phyloP scores from a whole-genome alignment of 768 basidiomycete genomes.

The Russula vinacea region DNA sequence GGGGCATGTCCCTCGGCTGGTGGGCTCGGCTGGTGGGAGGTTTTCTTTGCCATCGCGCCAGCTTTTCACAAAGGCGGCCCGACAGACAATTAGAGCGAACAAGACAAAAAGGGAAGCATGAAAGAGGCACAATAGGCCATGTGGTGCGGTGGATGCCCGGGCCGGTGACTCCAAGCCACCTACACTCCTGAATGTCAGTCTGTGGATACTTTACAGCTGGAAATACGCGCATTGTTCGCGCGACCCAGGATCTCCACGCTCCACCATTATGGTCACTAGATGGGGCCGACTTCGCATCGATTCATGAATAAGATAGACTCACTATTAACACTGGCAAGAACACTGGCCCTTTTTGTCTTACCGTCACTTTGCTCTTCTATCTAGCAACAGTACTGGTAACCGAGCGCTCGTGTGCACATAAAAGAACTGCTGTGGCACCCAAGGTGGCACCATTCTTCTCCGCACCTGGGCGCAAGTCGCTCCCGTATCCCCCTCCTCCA shows the following conservation, averaged over 20 bases:
- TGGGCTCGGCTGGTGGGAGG: not conserved
- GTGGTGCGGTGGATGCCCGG: too few relatives aligned
- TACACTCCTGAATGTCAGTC: not conserved
- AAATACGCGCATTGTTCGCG: not conserved
- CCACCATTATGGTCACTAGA: not conserved
- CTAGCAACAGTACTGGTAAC: not conserved
- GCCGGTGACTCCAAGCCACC: too few relatives aligned
- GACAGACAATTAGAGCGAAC: not conserved
- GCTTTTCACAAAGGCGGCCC: too few relatives aligned
- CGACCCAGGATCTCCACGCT: not conserved
- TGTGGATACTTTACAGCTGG: not conserved
- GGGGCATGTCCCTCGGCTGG: not conserved
- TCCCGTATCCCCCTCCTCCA: not conserved
- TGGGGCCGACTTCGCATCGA: not conserved
- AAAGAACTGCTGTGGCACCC: constrained; percentile 3
- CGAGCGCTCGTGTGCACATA: constrained; percentile 3
- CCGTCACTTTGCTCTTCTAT: not conserved
- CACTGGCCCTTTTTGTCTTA: not conserved
- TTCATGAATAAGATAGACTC: not conserved
- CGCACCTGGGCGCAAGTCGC: constrained; percentile 9
- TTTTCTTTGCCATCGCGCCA: not conserved
- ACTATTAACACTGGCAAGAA: not conserved
- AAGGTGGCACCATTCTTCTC: not conserved
- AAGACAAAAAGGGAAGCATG: not conserved
- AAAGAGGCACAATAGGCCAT: too few relatives aligned